Conservation (phyloP, 129 eudicot species). For the Apium graveolens region DNA sequence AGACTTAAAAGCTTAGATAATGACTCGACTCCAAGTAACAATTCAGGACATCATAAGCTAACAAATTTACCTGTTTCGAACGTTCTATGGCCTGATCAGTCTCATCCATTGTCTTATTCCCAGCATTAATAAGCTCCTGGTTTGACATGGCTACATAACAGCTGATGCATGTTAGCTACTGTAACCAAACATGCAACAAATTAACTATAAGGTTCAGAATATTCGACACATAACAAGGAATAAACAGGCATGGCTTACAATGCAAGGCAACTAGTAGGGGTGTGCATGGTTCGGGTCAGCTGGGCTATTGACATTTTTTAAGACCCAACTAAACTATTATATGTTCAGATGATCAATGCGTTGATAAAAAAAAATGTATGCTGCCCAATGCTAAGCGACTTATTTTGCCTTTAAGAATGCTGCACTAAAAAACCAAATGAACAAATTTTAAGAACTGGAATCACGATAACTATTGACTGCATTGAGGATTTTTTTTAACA, state of each 20-base stretch:
- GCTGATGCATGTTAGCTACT: no score
- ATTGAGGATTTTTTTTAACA: no score
- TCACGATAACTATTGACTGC: no score
- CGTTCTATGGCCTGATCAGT: slow-evolving; percentile 99
- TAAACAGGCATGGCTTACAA: neutral
- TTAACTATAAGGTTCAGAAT: neutral
- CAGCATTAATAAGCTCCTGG: slow-evolving; percentile 87
- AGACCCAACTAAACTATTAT: neutral
- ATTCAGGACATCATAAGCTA: neutral
- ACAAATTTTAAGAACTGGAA: neutral
- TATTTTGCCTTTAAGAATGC: neutral
- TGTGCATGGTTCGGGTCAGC: neutral
- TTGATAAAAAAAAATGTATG: neutral
- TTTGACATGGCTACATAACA: slow-evolving; percentile 80
- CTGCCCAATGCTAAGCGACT: neutral
- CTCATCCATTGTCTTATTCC: slow-evolving; percentile 76
- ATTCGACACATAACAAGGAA: neutral
- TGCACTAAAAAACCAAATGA: neutral
- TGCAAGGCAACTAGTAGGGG: neutral
- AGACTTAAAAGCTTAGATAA: slow-evolving; percentile 16
- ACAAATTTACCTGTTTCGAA: slow-evolving; percentile 62
- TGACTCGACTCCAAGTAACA: neutral
- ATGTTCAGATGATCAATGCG: neutral
- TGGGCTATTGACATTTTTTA: neutral
- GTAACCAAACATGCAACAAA: neutral